Evolutionary conservation across 352 stramenopile genomes (phyloP).

Genomic region (Elongisporangium prolatum): DNA sequence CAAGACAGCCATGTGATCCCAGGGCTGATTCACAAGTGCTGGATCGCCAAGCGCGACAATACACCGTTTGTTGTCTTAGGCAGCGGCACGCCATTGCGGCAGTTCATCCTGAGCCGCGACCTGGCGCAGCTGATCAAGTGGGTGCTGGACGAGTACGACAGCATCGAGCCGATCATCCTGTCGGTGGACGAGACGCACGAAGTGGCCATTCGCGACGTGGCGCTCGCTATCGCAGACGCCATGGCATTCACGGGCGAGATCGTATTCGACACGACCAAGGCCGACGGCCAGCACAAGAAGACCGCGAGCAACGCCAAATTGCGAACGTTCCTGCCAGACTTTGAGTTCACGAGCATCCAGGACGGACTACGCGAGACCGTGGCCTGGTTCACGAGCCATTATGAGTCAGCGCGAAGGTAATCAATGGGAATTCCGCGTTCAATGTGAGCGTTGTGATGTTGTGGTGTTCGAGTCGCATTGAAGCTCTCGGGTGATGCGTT

Average conservation of each 20-base stretch:
- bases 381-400: conserved; percentile 49
- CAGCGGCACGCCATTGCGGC: conserved; percentile 90
- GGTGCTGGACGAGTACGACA: conserved; percentile 60
- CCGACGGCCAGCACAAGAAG: conserved; percentile 99
- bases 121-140: conserved; percentile 93
- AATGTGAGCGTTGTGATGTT: too few species aligned
- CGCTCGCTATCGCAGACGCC: conserved; percentile 59
- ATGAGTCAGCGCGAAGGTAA: conserved; percentile 41
- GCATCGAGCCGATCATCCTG: conserved; percentile 95
- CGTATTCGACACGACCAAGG: conserved; percentile 91
- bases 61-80: conserved; percentile 95
- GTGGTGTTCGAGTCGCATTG: background rate
- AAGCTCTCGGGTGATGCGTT: background rate
- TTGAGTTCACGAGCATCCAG: conserved; percentile 94
- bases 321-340: conserved; percentile 77
- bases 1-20: conserved; percentile 97
- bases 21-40: conserved; percentile 98
- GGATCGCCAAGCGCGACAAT: conserved; percentile 90
- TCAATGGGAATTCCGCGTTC: background rate
- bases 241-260: conserved; percentile 85
- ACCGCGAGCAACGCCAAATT: conserved; percentile 97
- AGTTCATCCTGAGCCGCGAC: conserved; percentile 98
- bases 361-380: conserved; percentile 66
- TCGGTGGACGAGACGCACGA: conserved; percentile 93
- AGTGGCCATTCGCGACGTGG: conserved; percentile 94